Percentiles rank a stretch among this genome's conserved stretches.
Conservation (phyloP, 805 yeast genomes). For the Alloascoidea hylecoeti region DNA sequence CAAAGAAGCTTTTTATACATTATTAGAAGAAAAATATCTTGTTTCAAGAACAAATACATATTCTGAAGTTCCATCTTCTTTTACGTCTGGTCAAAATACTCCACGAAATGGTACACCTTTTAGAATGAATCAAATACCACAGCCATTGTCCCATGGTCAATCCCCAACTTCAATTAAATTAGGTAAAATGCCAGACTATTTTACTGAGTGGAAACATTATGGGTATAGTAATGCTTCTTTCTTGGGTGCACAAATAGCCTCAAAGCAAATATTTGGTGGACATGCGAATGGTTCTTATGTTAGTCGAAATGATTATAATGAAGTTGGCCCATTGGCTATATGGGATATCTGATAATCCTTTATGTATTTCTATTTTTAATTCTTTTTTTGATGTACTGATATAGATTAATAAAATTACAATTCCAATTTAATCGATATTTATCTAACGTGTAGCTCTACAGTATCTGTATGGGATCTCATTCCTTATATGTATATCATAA, state of each 20-base stretch:
- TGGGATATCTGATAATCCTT: slow-evolving; percentile 37
- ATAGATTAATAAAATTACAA: no score
- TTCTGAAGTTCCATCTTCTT: slow-evolving; percentile 21
- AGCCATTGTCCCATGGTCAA: slow-evolving; percentile 31
- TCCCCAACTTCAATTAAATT: slow-evolving; percentile 65
- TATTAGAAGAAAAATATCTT: slow-evolving; percentile 41
- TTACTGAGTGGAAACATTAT: slow-evolving; percentile 81
- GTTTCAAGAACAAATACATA: slow-evolving; percentile 21
- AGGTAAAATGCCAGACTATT: slow-evolving; percentile 76
- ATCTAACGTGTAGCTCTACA: no score
- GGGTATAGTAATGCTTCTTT: slow-evolving; percentile 70
- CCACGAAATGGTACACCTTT: slow-evolving; percentile 17
- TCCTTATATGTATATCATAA: no score
- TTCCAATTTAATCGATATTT: no score
- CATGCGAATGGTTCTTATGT: slow-evolving; percentile 52
- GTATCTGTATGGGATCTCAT: no score
- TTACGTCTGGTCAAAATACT: slow-evolving; percentile 16
- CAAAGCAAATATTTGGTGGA: slow-evolving; percentile 67
- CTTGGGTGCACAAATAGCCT: slow-evolving; percentile 77
- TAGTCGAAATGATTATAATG: slow-evolving; percentile 57
- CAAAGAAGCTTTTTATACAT: slow-evolving; percentile 48
- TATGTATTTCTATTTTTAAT: neutral
- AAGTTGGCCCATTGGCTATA: slow-evolving; percentile 67
- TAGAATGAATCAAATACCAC: slow-evolving; percentile 23
- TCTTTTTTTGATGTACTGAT: neutral